These are phyloP conservation scores for Vigna radiata DNA, from an alignment of 306 rosid genomes.

Conservation along the genomic window DNA sequence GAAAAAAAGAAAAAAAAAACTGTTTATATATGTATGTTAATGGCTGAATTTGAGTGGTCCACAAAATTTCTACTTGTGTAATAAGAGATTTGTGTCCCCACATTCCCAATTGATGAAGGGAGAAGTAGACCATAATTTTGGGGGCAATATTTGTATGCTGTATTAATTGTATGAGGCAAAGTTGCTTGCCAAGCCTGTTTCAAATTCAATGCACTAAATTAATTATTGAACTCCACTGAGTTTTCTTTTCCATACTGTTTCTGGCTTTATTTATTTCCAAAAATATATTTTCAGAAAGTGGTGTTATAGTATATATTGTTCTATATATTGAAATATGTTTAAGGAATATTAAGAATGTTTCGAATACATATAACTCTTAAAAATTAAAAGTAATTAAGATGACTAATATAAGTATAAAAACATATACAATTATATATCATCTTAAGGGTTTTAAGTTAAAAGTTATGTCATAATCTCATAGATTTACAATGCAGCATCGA, in stretches of 20 bases:
- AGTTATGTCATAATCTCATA: no score
- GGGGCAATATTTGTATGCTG: neutral
- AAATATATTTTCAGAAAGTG: neutral
- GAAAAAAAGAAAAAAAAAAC: neutral
- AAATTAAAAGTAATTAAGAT: no score
- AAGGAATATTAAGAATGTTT: no score
- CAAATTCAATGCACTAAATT: conserved; percentile 36
- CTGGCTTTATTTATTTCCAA: neutral
- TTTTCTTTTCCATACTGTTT: neutral
- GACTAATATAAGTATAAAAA: no score
- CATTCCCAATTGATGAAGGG: conserved; percentile 28
- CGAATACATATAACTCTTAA: no score
- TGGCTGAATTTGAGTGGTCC: conserved; percentile 26
- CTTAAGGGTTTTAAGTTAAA: no score
- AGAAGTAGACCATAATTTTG: conserved; percentile 26
- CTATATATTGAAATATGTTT: no score
- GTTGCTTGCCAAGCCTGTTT: neutral
- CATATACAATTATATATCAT: no score
- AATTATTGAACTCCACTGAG: neutral
- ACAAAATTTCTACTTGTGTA: neutral
- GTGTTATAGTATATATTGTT: neutral
- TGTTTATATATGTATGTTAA: neutral
- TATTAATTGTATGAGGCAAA: neutral
- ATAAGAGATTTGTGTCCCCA: conserved; percentile 42
- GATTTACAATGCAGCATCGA: no score